These are phyloP conservation scores for Trichophyton mentagrophytes DNA, from an alignment of 2,329 filamentous ascomycete species.

Conservation along the genomic window DNA sequence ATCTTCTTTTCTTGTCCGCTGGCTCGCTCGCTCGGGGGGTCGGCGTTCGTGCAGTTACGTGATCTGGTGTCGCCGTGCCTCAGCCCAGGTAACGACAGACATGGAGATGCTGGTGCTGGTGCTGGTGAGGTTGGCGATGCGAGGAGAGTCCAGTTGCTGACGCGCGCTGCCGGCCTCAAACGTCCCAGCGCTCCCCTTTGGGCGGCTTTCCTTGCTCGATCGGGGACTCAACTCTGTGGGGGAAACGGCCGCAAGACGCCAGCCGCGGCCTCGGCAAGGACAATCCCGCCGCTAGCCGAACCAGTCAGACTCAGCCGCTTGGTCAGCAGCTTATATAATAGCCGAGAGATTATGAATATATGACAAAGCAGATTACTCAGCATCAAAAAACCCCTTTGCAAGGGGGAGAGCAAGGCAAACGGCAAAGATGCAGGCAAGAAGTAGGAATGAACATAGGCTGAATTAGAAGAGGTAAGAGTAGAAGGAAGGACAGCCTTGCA, in stretches of 20 bases:
- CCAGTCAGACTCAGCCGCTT: neutral
- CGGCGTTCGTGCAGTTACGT: neutral
- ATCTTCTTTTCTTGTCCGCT: neutral
- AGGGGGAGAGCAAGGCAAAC: neutral
- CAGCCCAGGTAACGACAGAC: neutral
- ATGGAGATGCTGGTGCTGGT: neutral
- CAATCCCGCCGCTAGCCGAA: neutral
- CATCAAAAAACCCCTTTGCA: neutral
- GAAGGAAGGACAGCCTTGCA: neutral
- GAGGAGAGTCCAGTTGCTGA: neutral
- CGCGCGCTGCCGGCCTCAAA: neutral
- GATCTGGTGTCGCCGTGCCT: neutral
- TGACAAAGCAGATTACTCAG: neutral
- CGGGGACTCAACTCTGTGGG: neutral
- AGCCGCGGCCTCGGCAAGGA: neutral
- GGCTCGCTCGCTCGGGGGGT: neutral
- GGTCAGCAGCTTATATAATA: neutral
- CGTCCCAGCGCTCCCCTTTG: neutral
- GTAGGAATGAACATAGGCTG: neutral
- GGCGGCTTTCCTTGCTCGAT: neutral
- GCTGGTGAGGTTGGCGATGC: neutral
- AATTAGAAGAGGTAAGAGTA: neutral
- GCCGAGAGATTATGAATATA: neutral
- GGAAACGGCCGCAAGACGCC: neutral
- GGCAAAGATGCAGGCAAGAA: neutral